Conservation (phyloP, 2,329 filamentous ascomycete genomes). For the Massarina eburnea region DNA sequence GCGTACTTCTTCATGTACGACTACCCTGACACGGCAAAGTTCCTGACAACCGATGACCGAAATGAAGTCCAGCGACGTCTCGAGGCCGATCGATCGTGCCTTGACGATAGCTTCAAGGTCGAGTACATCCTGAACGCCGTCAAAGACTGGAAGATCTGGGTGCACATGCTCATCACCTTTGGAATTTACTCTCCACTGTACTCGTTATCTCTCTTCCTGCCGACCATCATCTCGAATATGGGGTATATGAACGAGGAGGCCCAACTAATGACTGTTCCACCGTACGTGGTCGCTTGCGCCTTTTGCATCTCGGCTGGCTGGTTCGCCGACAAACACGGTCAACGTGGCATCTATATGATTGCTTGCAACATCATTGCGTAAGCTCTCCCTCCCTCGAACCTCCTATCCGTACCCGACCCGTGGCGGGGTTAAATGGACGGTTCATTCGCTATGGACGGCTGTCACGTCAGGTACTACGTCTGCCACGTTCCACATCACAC, state of each 20-base stretch:
- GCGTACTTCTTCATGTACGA: constrained; percentile 58
- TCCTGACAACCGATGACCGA: constrained; percentile 58
- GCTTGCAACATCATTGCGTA: constrained; percentile 16
- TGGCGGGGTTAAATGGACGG: neutral
- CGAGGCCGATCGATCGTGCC: constrained; percentile 21
- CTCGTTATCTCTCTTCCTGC: constrained; percentile 45
- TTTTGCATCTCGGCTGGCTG: constrained; percentile 21
- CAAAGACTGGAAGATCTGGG: constrained; percentile 41
- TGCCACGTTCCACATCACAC: constrained; percentile 8
- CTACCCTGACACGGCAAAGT: constrained; percentile 58
- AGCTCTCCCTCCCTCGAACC: constrained; percentile 7
- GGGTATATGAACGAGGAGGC: constrained; percentile 62
- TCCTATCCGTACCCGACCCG: neutral
- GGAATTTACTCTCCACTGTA: constrained; percentile 41
- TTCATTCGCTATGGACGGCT: neutral
- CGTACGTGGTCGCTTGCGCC: constrained; percentile 53
- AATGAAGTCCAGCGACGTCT: constrained; percentile 25
- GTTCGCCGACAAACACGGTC: constrained; percentile 17
- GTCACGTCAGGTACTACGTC: neutral
- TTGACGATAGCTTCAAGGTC: constrained; percentile 25
- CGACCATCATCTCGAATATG: constrained; percentile 65
- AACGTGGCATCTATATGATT: constrained; percentile 23
- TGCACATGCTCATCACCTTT: constrained; percentile 36
- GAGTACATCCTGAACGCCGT: constrained; percentile 30
- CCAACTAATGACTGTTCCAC: constrained; percentile 65